A percentile compares a stretch with the other conserved stretches of the same genome.
These are phyloP conservation scores for Candida oleophila DNA, from an alignment of 805 yeast genomes.

Conservation along the genomic window DNA sequence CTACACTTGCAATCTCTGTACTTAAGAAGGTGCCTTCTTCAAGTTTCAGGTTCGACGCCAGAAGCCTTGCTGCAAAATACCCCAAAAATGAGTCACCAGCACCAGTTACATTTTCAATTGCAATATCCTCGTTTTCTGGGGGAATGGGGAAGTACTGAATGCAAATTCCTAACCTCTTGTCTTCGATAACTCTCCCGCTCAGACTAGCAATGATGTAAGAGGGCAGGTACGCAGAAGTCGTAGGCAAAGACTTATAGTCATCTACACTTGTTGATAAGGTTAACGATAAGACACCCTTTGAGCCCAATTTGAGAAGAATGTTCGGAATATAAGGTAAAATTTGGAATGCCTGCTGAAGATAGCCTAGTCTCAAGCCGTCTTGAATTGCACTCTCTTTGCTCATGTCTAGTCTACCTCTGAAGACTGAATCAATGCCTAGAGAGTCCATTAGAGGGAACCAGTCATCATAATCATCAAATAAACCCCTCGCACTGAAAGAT, in stretches of 20 bases:
- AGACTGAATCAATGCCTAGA: conserved; percentile 46
- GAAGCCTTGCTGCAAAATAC: conserved; percentile 42
- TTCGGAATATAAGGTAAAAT: conserved; percentile 73
- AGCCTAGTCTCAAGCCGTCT: conserved; percentile 39
- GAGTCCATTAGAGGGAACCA: conserved; percentile 80
- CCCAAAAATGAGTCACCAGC: conserved; percentile 87
- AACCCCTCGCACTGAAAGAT: conserved; percentile 39
- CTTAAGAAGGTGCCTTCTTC: conserved; percentile 26
- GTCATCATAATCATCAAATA: conserved; percentile 49
- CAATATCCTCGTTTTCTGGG: conserved; percentile 22
- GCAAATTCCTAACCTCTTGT: conserved; percentile 48
- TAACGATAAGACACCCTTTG: conserved; percentile 53
- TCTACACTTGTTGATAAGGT: conserved; percentile 32
- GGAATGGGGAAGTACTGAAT: conserved; percentile 61
- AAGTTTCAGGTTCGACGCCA: conserved; percentile 19
- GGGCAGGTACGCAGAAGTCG: conserved; percentile 28
- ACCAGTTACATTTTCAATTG: conserved; percentile 71
- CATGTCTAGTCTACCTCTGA: conserved; percentile 47
- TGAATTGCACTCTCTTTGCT: conserved; percentile 18
- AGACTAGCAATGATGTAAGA: conserved; percentile 18
- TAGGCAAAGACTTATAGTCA: conserved; percentile 33
- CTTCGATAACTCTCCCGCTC: conserved; percentile 6
- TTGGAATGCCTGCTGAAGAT: conserved; percentile 66
- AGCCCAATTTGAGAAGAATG: conserved; percentile 65
- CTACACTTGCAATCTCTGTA: conserved; percentile 21